Conservation (phyloP, 495 filamentous ascomycete species). For the Entonaema liquescens region DNA sequence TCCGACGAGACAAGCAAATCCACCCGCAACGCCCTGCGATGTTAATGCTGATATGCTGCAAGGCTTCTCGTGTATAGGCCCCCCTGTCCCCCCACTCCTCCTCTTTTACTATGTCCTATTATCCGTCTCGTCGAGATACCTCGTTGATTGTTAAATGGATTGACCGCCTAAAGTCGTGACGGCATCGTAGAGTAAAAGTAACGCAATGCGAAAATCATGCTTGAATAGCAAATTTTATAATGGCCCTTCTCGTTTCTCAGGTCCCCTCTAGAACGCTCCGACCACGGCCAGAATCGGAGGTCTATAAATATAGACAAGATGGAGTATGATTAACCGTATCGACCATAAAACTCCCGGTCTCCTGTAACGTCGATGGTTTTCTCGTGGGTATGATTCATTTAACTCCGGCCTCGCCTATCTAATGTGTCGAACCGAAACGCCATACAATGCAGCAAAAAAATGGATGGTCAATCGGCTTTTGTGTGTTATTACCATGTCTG, state of each 20-base stretch:
- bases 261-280: constrained; percentile 15
- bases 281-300: constrained; percentile 14
- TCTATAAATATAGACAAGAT: constrained; percentile 33
- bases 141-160: background rate
- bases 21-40: background rate
- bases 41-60: constrained; percentile 4
- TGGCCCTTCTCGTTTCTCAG: background rate
- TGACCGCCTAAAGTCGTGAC: background rate
- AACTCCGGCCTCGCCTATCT: constrained; percentile 45
- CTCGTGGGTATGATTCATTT: constrained; percentile 46
- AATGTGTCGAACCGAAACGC: constrained; percentile 46
- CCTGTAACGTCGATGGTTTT: constrained; percentile 48
- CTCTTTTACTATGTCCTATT: background rate
- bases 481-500: constrained; percentile 1
- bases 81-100: background rate
- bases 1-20: background rate
- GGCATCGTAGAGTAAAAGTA: background rate
- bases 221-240: constrained; percentile 12
- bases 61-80: background rate
- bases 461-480: constrained; percentile 8
- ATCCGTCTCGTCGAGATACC: background rate
- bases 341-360: constrained; percentile 44
- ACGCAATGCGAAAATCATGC: constrained; percentile 8
- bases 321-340: constrained; percentile 31
- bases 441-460: constrained; percentile 47